phyloP scores from a whole-genome alignment of 1,284 basidiomycete genomes.

The Sanghuangporus weigelae region DNA sequence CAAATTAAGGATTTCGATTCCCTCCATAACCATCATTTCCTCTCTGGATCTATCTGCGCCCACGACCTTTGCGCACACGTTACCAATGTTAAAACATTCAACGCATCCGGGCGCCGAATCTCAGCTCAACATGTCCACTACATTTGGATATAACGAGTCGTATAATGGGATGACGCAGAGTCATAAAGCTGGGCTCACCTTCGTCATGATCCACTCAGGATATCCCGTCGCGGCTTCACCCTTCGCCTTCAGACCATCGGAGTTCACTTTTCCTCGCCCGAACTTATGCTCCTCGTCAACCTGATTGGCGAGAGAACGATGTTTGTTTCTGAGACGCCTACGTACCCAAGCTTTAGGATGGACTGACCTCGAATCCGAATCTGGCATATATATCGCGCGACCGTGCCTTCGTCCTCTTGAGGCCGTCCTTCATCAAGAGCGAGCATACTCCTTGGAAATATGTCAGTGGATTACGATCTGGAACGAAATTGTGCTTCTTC shows the following conservation, averaged over 20 bases:
- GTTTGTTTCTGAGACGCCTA: too few species aligned
- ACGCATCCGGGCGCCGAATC: too few species aligned
- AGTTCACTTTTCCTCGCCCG: constrained; percentile 19
- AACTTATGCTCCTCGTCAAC: constrained; percentile 21
- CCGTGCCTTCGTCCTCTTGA: constrained; percentile 16
- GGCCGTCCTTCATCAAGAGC: constrained; percentile 19
- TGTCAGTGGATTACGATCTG: not conserved
- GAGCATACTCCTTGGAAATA: constrained; percentile 14
- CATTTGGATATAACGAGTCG: too few species aligned
- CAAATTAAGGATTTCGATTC: too few species aligned
- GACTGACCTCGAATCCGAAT: constrained; percentile 20
- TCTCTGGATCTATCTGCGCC: too few species aligned
- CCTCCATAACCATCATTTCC: too few species aligned
- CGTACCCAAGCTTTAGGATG: not conserved
- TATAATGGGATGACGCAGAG: too few species aligned
- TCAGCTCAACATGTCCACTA: too few species aligned
- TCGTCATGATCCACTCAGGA: constrained; percentile 23
- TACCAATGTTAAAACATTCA: too few species aligned
- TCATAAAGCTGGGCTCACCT: constrained; percentile 9
- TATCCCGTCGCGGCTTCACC: constrained; percentile 19
- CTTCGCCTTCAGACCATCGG: constrained; percentile 17
- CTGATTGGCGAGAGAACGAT: not conserved
- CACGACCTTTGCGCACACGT: too few species aligned
- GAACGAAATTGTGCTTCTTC: not conserved
- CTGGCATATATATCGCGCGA: constrained; percentile 21